Base-by-base conservation (phyloP, 163 green algal species). In the Scenedesmus sp. region DNA sequence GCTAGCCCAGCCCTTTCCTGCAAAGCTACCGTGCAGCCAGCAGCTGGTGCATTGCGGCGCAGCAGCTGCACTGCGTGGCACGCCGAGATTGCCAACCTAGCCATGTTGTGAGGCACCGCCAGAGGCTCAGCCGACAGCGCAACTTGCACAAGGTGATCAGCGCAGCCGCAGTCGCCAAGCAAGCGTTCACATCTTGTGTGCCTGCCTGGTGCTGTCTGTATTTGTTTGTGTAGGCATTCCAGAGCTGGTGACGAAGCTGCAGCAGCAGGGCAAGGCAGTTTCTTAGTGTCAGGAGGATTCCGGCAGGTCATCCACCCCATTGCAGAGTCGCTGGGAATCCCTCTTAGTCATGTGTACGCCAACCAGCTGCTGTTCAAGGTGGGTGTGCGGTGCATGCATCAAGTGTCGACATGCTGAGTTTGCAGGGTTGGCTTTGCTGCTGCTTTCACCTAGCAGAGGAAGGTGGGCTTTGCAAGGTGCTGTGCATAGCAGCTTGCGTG, bases 281-380 rank as follows among this genome's bases (percentile, higher is more conserved):
- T 98, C 93, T 95, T 99, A 35, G 97, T 99, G 80, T 99, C 97
- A 37, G 98, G 98, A 0, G 98, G 98, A 30, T 99, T 99, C 93
- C 91, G 97, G 24, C 94, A 97, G 81, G 99, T 99, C 87, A 99
- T 99, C 85, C 92, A 99, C 86, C 98, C 98, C 24, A 96, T 99
- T 24, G 98, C 98, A 10, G 94, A 97, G 26, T 91, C 92, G 18
- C 94, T 99, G n/a, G 92, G 91, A 85, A 99, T 99, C 65, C 97
- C 98, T 0, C 33, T 93, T 0, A 85, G 90, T 7, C 91, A 99
- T 91, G 97, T 99, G 13, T 99, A 97, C 94, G 98, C 98, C 86
- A 99, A 99, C 92, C 97, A 90, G 44, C 97, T 99, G 35, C 88
- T 99, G 5, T 99, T 98, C 91, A 89, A 98, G 56, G 97, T 98